phyloP scores from a whole-genome alignment of 2,329 filamentous ascomycete genomes.

The Microascus cirrosus region DNA sequence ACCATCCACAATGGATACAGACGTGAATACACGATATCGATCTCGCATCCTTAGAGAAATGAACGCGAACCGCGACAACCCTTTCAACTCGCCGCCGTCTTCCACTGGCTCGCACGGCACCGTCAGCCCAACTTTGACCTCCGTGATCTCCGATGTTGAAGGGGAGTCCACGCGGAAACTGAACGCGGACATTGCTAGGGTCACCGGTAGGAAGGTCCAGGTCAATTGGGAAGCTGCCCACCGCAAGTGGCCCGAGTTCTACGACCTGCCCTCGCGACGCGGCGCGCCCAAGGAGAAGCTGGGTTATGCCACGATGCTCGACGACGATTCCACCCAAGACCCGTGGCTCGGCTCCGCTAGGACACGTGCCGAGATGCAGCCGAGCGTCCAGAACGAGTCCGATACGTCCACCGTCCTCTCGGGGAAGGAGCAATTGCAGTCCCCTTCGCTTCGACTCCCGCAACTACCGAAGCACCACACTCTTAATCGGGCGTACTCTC shows the following conservation, averaged over 20 bases:
- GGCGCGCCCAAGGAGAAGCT: conserved; percentile 31
- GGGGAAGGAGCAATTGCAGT: conserved; percentile 16
- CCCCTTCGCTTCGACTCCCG: conserved; percentile 14
- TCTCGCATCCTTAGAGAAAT: conserved; percentile 40
- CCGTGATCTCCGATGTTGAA: conserved; percentile 40
- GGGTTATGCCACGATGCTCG: conserved; percentile 19
- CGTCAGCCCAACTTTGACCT: conserved; percentile 40
- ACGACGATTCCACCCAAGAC: conserved; percentile 30
- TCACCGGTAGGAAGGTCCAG: conserved; percentile 25
- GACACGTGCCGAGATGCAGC: conserved; percentile 38
- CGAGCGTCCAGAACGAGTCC: conserved; percentile 40
- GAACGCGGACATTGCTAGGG: conserved; percentile 34
- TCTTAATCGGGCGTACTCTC: conserved; percentile 22
- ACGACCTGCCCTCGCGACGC: conserved; percentile 20
- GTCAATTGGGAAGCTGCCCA: conserved; percentile 33
- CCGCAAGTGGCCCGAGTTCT: conserved; percentile 42
- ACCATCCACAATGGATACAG: conserved; percentile 24
- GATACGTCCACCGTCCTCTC: conserved; percentile 34
- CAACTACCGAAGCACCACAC: conserved; percentile 23
- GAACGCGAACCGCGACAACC: conserved; percentile 40
- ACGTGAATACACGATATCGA: conserved; percentile 27
- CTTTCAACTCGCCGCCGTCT: conserved; percentile 47
- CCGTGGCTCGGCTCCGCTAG: conserved; percentile 26
- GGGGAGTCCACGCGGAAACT: conserved; percentile 41
- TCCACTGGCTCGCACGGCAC: conserved; percentile 47